phyloP scores from a whole-genome alignment of 2,329 filamentous ascomycete genomes.

The Fusarium cicatricum region DNA sequence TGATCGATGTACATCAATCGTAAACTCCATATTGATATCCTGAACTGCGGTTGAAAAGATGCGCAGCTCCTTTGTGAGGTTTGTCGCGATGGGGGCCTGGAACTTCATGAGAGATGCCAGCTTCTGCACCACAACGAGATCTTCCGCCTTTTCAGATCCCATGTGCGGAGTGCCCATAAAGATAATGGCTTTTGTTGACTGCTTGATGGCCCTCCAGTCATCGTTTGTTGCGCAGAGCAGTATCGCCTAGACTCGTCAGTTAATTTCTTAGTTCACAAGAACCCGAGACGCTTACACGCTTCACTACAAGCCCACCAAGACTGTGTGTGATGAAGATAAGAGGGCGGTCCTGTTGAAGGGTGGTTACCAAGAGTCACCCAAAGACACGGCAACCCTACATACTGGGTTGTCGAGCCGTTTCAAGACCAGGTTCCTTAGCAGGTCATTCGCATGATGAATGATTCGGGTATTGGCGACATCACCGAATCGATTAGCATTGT shows the following conservation, averaged over 20 bases:
- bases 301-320: conserved; percentile 31
- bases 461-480: conserved; percentile 36
- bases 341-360: conserved; percentile 18
- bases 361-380: not conserved
- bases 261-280: conserved; percentile 19
- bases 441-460: conserved; percentile 33
- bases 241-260: conserved; percentile 20
- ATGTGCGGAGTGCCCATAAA: conserved; percentile 37
- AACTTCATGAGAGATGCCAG: conserved; percentile 29
- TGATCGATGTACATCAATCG: conserved; percentile 31
- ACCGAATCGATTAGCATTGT: conserved; percentile 33
- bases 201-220: conserved; percentile 28
- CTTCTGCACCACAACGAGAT: conserved; percentile 33
- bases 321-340: conserved; percentile 34
- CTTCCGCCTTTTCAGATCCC: conserved; percentile 32
- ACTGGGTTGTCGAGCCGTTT: conserved; percentile 32
- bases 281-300: conserved; percentile 19
- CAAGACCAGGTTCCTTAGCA: conserved; percentile 31
- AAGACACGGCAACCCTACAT: not conserved
- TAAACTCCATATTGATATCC: conserved; percentile 37
- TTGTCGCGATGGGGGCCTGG: conserved; percentile 24
- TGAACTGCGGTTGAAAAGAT: conserved; percentile 29
- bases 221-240: conserved; percentile 30
- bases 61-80: conserved; percentile 32
- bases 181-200: conserved; percentile 30